These are phyloP conservation scores for Fraxinus greggii DNA, from an alignment of 305 asterid genomes.

Conservation along the genomic window DNA sequence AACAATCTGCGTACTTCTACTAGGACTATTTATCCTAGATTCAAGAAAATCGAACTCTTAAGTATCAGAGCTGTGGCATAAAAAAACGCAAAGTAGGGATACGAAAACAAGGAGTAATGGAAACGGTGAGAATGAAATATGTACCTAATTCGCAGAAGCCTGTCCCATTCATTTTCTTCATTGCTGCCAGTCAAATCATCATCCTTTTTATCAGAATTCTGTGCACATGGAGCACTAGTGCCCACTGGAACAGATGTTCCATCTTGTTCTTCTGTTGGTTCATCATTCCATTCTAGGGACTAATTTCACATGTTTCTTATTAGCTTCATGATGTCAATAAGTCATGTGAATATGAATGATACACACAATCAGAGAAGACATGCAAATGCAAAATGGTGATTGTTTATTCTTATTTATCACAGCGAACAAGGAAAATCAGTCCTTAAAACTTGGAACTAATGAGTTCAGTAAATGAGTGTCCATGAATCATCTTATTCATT, in stretches of 20 bases:
- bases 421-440: background rate
- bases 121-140: constrained; percentile 25
- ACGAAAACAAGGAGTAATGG: background rate
- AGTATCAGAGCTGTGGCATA: constrained; percentile 6
- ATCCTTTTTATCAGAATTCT: constrained; percentile 58
- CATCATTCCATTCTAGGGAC: constrained; percentile 93
- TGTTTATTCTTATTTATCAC: background rate
- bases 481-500: constrained; percentile 6
- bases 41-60: background rate
- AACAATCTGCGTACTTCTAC: background rate
- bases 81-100: constrained; percentile 6
- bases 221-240: constrained; percentile 43
- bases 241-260: constrained; percentile 45
- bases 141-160: constrained; percentile 90
- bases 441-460: background rate
- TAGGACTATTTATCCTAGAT: background rate
- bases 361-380: background rate
- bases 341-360: background rate
- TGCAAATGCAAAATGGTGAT: background rate
- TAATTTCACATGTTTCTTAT: constrained; percentile 21
- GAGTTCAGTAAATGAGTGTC: background rate
- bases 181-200: constrained; percentile 39
- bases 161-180: constrained; percentile 96
- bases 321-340: background rate
- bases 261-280: constrained; percentile 70